Evolutionary conservation across 345 rosid genomes (phyloP), one percentile per base, ranked within the genome.

Genomic region (Brassica incana): DNA sequence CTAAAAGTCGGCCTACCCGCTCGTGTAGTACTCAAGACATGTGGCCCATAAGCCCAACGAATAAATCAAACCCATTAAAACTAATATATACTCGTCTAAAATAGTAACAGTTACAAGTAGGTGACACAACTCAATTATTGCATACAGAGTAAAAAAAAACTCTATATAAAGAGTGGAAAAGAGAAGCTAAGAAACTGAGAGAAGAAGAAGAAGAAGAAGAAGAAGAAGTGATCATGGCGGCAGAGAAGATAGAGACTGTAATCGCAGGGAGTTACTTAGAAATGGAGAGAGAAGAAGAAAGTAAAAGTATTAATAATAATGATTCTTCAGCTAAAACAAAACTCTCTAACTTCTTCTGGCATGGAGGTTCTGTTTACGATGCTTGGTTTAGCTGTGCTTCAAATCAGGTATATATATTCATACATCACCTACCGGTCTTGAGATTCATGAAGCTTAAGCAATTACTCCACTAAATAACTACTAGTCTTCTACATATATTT

Each of bases 331-430:
- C 89, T 1, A 87, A 86, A 84, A 54, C 81, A 83, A 91, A 81
- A 77, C 38, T 95, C 8, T 92, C 96, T 1, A 88, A 67, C 11
- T 81, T 95, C 1, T 86, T 95, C 71, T 95, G 99, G 99, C 92
- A 92, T 81, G 97, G 98, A 35, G 99, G 99, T 30, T 90, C 98
- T 2, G 99, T 87, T 68, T 95, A 92, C 74, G 99, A 95, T 83
- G 97, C 99, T 80, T 95, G 99, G 99, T 92, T 92, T 77, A 95
- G 99, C 71, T 95, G 97, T 79, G 86, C 99, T 83, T 95, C 97
- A 76, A 92, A 92, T 78, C 99, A 95, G 97, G 99, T 80, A 90
- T 20, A 10, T 45, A 48, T 3, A 5, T n/a, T 52, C 2, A n/a
- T 52, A n/a, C 58, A 29, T 29, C 32, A 29, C 5, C 32, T 29